Percentiles rank a stretch among this genome's conserved stretches.
phyloP scores from a whole-genome alignment of 164 flowering plant species.

The Cinnamomum chago region DNA sequence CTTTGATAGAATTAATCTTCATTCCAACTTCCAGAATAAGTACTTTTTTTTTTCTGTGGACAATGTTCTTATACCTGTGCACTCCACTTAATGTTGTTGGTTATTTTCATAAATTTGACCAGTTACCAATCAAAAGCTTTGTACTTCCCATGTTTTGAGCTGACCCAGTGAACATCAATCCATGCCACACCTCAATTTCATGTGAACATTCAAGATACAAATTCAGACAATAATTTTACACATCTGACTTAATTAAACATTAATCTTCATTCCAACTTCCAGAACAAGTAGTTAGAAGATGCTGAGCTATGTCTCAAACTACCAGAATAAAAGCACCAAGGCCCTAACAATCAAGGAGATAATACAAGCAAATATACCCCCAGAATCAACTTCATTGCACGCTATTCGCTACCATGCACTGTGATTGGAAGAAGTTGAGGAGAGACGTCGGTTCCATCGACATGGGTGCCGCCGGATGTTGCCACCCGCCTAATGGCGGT shows the following conservation, averaged over 20 bases:
- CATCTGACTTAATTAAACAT: neutral
- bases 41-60: too few relatives aligned
- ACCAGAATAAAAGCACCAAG: neutral
- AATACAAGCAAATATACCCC: neutral
- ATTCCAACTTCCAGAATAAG: too few relatives aligned
- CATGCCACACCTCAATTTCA: too few relatives aligned
- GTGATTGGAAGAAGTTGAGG: neutral
- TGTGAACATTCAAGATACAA: too few relatives aligned
- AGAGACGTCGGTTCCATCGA: neutral
- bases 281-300: neutral
- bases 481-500: neutral
- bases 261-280: neutral
- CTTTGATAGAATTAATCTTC: too few relatives aligned
- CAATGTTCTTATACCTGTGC: too few relatives aligned
- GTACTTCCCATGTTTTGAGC: too few relatives aligned
- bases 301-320: neutral
- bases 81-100: too few relatives aligned
- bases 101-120: too few relatives aligned
- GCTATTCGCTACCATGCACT: neutral
- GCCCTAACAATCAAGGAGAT: neutral
- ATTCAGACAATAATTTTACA: neutral
- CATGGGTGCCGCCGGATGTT: neutral
- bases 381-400: neutral
- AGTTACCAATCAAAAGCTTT: too few relatives aligned
- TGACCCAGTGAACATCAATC: too few relatives aligned